Evolutionary conservation across 176 grass and related monocot species (phyloP).

Genomic region (Leersia perrieri): DNA sequence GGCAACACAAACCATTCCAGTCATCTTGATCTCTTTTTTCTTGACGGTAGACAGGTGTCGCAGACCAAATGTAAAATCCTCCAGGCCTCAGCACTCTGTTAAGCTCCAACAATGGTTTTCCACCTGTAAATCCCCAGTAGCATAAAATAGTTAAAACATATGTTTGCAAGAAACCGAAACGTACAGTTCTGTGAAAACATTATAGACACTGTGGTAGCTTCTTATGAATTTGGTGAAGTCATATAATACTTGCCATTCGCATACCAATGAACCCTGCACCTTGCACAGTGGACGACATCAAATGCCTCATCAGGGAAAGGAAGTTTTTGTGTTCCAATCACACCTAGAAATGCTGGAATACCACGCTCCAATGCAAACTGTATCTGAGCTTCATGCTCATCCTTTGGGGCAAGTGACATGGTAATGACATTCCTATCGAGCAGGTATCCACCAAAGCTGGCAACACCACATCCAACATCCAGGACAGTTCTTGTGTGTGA

Average conservation of each 20-base stretch:
- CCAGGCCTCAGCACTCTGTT: constrained; percentile 91
- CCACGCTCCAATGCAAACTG: constrained; percentile 90
- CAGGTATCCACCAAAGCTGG: constrained; percentile 88
- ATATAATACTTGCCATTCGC: constrained; percentile 55
- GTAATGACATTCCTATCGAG: constrained; percentile 82
- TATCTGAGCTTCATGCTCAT: constrained; percentile 98
- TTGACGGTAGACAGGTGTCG: constrained; percentile 88
- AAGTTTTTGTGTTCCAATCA: constrained; percentile 85
- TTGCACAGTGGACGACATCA: constrained; percentile 85
- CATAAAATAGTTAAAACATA: background rate
- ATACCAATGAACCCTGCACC: constrained; percentile 90
- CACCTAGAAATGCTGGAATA: constrained; percentile 84
- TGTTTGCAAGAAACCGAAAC: background rate
- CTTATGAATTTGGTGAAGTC: constrained; percentile 3
- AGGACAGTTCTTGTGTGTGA: constrained; percentile 64
- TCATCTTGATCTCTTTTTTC: constrained; percentile 66
- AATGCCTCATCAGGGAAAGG: constrained; percentile 84
- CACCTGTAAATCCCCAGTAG: constrained; percentile 53
- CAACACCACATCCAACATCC: constrained; percentile 98
- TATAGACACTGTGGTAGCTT: background rate
- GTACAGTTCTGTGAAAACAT: background rate
- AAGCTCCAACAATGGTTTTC: constrained; percentile 80
- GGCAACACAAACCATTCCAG: constrained; percentile 63
- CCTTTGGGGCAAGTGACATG: constrained; percentile 93
- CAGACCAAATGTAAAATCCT: constrained; percentile 93